Evolutionary conservation across 1,284 basidiomycete species (phyloP).

Genomic region (Ganoderma leucocontextum): DNA sequence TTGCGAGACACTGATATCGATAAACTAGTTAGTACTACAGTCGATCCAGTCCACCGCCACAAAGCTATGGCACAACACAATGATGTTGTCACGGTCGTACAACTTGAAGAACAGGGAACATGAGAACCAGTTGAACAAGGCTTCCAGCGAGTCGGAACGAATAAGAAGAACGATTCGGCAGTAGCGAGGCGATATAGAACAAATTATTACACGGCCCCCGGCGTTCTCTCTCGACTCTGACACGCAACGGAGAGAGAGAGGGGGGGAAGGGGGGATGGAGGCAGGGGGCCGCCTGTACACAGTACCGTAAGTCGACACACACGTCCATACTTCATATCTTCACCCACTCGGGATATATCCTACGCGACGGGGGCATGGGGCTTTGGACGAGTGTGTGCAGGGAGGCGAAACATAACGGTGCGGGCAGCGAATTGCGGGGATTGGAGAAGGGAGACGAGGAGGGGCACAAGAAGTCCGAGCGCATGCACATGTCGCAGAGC

Average conservation of each 20-base stretch:
- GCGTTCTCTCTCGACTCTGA: not conserved
- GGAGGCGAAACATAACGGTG: too few relatives aligned
- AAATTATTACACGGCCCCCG: slow-evolving; percentile 2
- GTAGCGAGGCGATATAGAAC: not conserved
- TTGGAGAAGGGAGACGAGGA: too few relatives aligned
- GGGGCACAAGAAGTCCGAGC: too few relatives aligned
- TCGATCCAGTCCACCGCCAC: not conserved
- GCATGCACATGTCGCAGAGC: too few relatives aligned
- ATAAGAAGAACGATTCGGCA: not conserved
- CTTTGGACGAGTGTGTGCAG: not conserved
- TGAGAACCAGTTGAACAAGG: not conserved
- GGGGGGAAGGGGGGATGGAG: not conserved
- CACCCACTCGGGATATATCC: not conserved
- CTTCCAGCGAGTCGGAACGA: not conserved
- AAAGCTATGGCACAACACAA: not conserved
- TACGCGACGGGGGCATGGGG: not conserved
- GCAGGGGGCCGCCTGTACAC: not conserved
- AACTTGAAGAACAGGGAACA: not conserved
- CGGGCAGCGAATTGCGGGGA: too few relatives aligned
- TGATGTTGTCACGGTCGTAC: not conserved
- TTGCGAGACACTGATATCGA: too few relatives aligned
- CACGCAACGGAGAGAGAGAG: not conserved
- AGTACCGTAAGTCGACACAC: slow-evolving; percentile 1
- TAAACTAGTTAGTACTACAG: not conserved
- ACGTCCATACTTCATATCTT: not conserved